Base-by-base conservation (phyloP, 495 filamentous ascomycete genomes). In the Aspergillus sclerotiicarbonarius region DNA sequence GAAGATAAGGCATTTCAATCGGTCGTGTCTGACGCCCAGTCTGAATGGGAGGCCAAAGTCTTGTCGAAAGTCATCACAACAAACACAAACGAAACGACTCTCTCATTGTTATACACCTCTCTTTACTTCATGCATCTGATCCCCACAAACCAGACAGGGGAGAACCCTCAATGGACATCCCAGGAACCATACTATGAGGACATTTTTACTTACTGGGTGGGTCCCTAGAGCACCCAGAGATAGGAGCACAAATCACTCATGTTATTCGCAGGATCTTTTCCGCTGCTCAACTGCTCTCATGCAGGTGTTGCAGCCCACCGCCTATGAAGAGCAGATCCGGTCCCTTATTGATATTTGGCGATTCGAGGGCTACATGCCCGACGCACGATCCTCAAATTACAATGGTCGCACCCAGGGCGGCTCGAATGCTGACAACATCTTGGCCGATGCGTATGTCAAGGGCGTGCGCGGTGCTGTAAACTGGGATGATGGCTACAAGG, bases 371-470 rank as follows among this genome's bases (percentile, higher is more conserved):
- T 90, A 80, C 62, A 68, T 86, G 54, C 84, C 86, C 2, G 85
- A 88, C 60, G 83, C 70, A 2, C 80, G 84, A n/a, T 87, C 83
- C 5, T 86, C 82, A 12, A 88, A 90, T 67, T 90, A 80, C 71
- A 91, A 89, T 58, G 88, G 88, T 46, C 77, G 81, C 12, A 80
- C 79, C 1, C 88, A 91, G 71, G 90, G 87, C 7, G 88, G 88
- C 8, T 89, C 83, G 7, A 90, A 90, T 59, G 83, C 83, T 1
- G 88, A 91, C 67, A 89, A 87, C 58, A 76, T 91, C 8, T 79
- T 91, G 21, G 88, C 87, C 0, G 88, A 91, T 62, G 87, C 87
- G 1, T 90, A 85, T 59, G 82, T 90, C 33, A 90, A 90, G 57
- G 86, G 87, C 1, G 82, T 91, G 19, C 75, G 81, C 10, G 81